Percentiles rank a stretch among this genome's conserved stretches.
Evolutionary conservation across 2,329 filamentous ascomycete species (phyloP).

Genomic region (Basipetospora chlamydospora): DNA sequence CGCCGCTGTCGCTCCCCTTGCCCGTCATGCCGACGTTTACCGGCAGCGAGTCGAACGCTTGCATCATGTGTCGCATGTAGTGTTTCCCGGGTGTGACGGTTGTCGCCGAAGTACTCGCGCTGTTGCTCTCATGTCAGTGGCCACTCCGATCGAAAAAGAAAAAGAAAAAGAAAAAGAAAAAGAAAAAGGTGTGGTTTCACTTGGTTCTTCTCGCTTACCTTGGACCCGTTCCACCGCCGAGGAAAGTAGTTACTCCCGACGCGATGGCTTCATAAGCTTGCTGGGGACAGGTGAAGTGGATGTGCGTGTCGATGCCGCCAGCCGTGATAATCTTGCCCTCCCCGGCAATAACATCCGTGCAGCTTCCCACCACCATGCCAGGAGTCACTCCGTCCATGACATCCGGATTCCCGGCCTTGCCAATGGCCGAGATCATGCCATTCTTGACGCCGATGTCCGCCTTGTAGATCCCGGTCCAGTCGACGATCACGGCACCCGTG

Average conservation of each 20-base stretch:
- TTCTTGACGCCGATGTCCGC: conserved; percentile 90
- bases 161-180: background rate
- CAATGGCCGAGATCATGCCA: conserved; percentile 74
- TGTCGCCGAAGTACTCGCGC: conserved; percentile 78
- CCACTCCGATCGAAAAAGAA: too few relatives aligned
- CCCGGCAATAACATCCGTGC: conserved; percentile 82
- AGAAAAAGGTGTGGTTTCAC: background rate
- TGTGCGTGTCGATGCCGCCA: conserved; percentile 78
- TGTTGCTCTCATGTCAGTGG: too few relatives aligned
- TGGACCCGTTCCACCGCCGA: conserved; percentile 87
- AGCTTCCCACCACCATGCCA: conserved; percentile 69
- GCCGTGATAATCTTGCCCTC: conserved; percentile 86
- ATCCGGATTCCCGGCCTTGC: conserved; percentile 94
- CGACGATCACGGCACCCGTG: conserved; percentile 77
- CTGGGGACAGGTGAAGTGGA: conserved; percentile 92
- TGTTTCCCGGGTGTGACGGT: conserved; percentile 82
- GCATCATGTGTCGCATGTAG: conserved; percentile 79
- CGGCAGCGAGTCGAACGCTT: conserved; percentile 67
- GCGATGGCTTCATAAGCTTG: conserved; percentile 73
- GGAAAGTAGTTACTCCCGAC: conserved; percentile 76
- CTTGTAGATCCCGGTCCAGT: conserved; percentile 90
- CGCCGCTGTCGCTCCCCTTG: conserved; percentile 77
- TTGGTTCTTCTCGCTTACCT: conserved; percentile 37
- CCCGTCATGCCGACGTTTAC: conserved; percentile 84
- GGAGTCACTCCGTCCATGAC: conserved; percentile 79